A percentile compares a stretch with the other conserved stretches of the same genome.
phyloP scores from a whole-genome alignment of 2,329 filamentous ascomycete genomes.

The Drechslerella stenobrocha region DNA sequence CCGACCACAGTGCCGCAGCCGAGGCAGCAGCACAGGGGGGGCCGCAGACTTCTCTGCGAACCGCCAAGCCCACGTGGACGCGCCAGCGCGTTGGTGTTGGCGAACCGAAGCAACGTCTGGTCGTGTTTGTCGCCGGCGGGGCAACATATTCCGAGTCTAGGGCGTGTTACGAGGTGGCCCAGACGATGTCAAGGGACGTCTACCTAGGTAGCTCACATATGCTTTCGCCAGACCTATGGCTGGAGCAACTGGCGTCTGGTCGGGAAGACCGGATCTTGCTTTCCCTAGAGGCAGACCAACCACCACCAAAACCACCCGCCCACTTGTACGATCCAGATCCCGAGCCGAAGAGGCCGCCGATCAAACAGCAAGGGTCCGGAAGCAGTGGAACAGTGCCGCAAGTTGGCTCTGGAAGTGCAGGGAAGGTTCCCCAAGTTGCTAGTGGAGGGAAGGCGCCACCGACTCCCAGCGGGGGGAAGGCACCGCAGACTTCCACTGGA shows the following conservation, averaged over 20 bases:
- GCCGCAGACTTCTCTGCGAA: constrained; percentile 75
- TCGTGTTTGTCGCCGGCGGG: constrained; percentile 93
- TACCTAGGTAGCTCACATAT: constrained; percentile 90
- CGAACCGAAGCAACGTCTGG: constrained; percentile 85
- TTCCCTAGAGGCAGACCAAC: constrained; percentile 72
- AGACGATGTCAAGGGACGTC: constrained; percentile 74
- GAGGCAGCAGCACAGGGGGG: constrained; percentile 62
- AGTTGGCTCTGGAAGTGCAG: constrained; percentile 50
- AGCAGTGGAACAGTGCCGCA: constrained; percentile 39
- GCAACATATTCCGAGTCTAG: constrained; percentile 91
- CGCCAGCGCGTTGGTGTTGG: constrained; percentile 72
- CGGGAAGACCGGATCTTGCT: constrained; percentile 73
- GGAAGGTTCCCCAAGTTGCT: constrained; percentile 48
- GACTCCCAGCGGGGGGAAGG: neutral
- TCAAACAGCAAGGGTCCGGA: constrained; percentile 50
- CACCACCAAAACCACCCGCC: constrained; percentile 67
- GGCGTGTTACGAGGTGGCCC: constrained; percentile 82
- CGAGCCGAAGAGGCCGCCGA: constrained; percentile 58
- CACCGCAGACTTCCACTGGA: constrained; percentile 1
- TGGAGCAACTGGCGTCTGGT: constrained; percentile 80
- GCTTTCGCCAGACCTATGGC: constrained; percentile 79
- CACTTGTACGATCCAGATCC: constrained; percentile 78
- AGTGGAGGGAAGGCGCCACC: constrained; percentile 50
- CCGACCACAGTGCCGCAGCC: constrained; percentile 68
- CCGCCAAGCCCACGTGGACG: constrained; percentile 94